Evolutionary conservation across 1,139 yeast species (phyloP), one percentile per base, ranked within the genome.

Genomic region (Pichia sp.): DNA sequence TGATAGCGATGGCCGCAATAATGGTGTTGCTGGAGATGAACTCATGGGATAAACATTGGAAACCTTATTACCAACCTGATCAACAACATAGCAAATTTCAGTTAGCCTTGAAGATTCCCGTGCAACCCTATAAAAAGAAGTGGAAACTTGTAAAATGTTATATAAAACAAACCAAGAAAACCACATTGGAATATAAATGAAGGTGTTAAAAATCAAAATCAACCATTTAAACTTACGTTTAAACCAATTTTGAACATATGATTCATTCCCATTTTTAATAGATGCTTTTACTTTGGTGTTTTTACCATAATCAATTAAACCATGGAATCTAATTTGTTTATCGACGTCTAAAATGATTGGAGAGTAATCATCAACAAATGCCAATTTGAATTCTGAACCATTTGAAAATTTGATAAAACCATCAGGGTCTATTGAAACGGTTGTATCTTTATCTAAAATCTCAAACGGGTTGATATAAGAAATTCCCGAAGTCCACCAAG

Each of bases 401-500:
- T 71, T 62, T 43, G 64, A 60, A 41, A 66, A 66, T 49, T 69
- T 68, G 38, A 66, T 55, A 37, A 49, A 49, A 4, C 65, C 65
- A 16, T 52, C 43, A 3, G 42, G 26, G 40, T 59, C 61, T 27
- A 60, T 59, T 27, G 40, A 48, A 33, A 59, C 55, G 27, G 49
- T 51, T 26, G 60, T 56, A 36, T 60, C 55, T 33, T 55, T 52
- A 45, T 60, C 61, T 16, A 62, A 55, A 23, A 61, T 56, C 44
- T 65, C 68, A 57, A 73, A 85, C 1, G 94, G 94, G 56, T 86
- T 94, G 27, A 66, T 64, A 9, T 66, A 57, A 2, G 84, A 75
- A 33, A 84, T 82, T 2, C 85, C 84, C 0, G 95, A 71, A 0
- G 95, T 85, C 72, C 84, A 85, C 81, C 86, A 86, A 32, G 85